Conservation (phyloP, 2,329 filamentous ascomycete species). For the Sporothrix schenckii region DNA sequence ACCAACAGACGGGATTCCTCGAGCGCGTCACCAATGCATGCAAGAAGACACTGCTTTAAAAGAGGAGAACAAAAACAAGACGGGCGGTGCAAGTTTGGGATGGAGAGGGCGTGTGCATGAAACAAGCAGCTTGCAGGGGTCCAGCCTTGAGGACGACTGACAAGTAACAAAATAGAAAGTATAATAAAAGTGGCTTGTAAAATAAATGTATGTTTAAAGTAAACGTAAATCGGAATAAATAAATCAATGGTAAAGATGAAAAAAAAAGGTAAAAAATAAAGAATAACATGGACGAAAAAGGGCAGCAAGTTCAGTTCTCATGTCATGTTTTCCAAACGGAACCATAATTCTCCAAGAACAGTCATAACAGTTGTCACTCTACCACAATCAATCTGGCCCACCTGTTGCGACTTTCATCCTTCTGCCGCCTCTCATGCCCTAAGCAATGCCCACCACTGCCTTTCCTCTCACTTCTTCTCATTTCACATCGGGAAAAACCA, state of each 20-base stretch:
- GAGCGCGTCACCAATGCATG: neutral
- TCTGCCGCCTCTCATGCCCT: too few species aligned
- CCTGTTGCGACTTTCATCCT: too few species aligned
- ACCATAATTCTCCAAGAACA: neutral
- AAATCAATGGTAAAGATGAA: neutral
- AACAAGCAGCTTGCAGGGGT: conserved; percentile 3
- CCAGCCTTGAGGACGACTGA: conserved; percentile 3
- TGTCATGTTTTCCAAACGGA: neutral
- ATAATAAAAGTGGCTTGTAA: neutral
- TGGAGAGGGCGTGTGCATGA: conserved; percentile 18
- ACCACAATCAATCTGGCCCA: too few species aligned
- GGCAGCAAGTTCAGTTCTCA: too few species aligned
- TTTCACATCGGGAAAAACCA: too few species aligned
- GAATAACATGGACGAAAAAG: neutral
- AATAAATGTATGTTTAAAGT: neutral
- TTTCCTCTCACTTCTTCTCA: too few species aligned
- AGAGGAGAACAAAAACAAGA: neutral
- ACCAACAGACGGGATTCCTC: neutral
- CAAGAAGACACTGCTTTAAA: conserved; percentile 7
- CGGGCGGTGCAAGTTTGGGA: neutral
- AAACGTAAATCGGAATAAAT: neutral
- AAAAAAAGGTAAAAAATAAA: neutral
- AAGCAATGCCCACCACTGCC: too few species aligned
- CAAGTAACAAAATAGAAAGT: neutral
- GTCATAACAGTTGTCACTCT: too few species aligned